Base-by-base conservation (phyloP, 148 eudicot genomes). In the Fagopyrum homotropicum region DNA sequence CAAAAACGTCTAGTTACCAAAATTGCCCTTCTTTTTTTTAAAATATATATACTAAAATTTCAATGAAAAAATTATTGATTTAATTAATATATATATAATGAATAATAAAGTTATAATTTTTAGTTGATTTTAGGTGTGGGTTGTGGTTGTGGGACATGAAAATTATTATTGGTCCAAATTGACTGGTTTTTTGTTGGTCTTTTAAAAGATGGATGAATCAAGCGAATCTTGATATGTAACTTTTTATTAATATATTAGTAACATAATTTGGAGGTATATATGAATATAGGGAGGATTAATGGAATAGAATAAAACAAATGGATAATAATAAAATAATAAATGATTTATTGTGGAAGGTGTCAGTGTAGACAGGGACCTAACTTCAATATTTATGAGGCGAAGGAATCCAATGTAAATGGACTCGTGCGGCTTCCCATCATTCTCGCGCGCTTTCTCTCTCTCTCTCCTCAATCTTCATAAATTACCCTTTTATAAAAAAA, bases 351-450 rank as follows among this genome's bases (percentile, higher is more conserved):
- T 71, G 14, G 11, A 11, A 44, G 26, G 43, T 71, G 73, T 71
- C 30, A 71, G 15, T 1, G 6, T 26, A 0, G 26, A 46, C 80
- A 68, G 60, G 19, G 55, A 12, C 55, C 15, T 9, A 51, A 9
- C 55, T 15, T 15, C 15, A 75, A 68, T 45, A 70, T 46, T 48
- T 54, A 30, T n/a, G 16, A 47, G 22, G 47, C 61, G 60, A 77
- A 56, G 81, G 85, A 77, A 83, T 83, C 85, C 85, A 77, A 83
- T 46, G 85, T 63, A 75, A 48, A 73, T 6, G 9, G 77, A 57
- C 77, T 56, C 83, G 80, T 77, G 83, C 80, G 83, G 83, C 72
- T 77, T 73, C 72, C 69, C 50, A 68, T 77, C 77, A 77, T 77
- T 46, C 35, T 19, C 55, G 14, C 52, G n/a, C 30, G 48, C 35